phyloP scores from a whole-genome alignment of 192 early-diverging fungal species.

The Radiomyces spectabilis region DNA sequence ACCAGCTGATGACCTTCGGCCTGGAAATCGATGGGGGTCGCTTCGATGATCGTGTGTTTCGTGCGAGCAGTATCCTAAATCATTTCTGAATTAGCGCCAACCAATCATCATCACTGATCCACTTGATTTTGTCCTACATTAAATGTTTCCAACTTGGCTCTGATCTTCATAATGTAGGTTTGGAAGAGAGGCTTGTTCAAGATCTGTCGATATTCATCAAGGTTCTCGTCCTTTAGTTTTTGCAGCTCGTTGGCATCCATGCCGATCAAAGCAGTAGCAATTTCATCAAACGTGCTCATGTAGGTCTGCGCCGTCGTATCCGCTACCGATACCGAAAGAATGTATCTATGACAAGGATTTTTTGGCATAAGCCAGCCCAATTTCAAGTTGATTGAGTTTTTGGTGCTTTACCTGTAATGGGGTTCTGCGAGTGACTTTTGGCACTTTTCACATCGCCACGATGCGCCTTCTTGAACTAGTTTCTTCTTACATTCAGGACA shows the following conservation, averaged over 20 bases:
- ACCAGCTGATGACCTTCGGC: conserved; percentile 33
- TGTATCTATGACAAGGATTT: conserved; percentile 41
- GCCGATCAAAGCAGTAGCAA: conserved; percentile 60
- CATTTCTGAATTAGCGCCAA: no score
- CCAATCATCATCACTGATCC: no score
- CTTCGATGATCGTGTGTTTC: conserved; percentile 37
- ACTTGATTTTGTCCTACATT: conserved; percentile 43
- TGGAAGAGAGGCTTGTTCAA: conserved; percentile 62
- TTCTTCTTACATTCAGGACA: conserved; percentile 93
- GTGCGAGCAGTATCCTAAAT: conserved; percentile 44
- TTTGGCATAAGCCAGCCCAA: no score
- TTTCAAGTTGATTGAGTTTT: no score
- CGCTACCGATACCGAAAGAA: conserved; percentile 58
- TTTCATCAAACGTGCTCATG: conserved; percentile 85
- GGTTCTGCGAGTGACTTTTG: conserved; percentile 60
- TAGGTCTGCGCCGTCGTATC: conserved; percentile 80
- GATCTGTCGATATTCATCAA: conserved; percentile 13
- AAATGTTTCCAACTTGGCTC: conserved; percentile 77
- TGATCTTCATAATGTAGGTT: conserved; percentile 63
- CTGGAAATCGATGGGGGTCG: conserved; percentile 50
- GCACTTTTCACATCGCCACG: conserved; percentile 94
- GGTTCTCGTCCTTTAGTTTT: conserved; percentile 37
- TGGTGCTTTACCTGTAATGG: no score
- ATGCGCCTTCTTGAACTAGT: conserved; percentile 55
- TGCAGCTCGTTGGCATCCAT: conserved; percentile 62